Evolutionary conservation across 2,329 filamentous ascomycete species (phyloP), one percentile per base, ranked within the genome.

Genomic region (Hypoxylon sp.): DNA sequence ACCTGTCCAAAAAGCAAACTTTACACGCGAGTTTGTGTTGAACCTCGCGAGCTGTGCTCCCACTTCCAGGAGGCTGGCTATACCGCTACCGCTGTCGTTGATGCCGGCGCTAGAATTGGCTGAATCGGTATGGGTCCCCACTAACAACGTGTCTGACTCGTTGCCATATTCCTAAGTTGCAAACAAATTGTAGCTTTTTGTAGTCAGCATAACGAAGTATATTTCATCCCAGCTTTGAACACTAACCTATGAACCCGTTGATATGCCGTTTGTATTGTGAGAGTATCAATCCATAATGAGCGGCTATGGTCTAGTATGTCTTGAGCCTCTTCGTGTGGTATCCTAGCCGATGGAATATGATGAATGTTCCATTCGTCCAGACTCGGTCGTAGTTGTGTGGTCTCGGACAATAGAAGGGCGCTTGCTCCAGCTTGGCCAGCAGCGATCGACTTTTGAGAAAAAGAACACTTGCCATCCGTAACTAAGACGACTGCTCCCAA

Each of bases 1-100:
- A 23, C 51, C 55, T 9, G 55, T 56, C 55, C 55, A 59, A 21
- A 59, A 59, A 12, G 55, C 55, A 36, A 59, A 59, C 31, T 50
- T 56, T 32, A 59, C 49, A 30, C 31, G 44, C 17, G 48, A 50
- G 1, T 40, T 45, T 2, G 52, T 55, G 20, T 15, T 47, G 20
- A 52, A 56, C 13, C 31, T 56, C 3, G 52, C 11, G 8, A 59
- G 48, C 17, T 38, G 44, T 3, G 49, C 23, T 16, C 51, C 55
- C 11, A 55, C 40, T 13, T 59, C 55, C 1, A 59, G 34, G 21
- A 59, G 55, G 15, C 40, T 47, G 7, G 55, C 55, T 16, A 59
- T 47, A 29, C 55, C 55, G 12, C 55, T 56, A 20, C 31, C 55
- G 19, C 56, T 56, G 45, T 59, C 55, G 26, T 59, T 59, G 23